Evolutionary conservation across 2,329 filamentous ascomycete species (phyloP).

Genomic region (Hymenoscyphus fraxineus): DNA sequence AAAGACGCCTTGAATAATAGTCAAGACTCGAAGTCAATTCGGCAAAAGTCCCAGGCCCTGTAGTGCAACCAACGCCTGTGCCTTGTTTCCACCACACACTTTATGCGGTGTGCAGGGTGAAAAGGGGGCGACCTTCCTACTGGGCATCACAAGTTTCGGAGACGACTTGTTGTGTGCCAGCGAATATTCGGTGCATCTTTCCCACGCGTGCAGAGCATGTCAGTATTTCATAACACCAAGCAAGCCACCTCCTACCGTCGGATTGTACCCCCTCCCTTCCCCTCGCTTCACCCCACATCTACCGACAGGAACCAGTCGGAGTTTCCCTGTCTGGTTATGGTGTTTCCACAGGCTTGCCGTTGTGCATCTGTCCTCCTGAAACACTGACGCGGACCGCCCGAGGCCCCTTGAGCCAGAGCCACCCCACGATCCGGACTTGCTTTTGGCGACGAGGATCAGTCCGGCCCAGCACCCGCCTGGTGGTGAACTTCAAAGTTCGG

Average conservation of each 20-base stretch:
- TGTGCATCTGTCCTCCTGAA: conserved; percentile 14
- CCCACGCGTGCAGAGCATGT: conserved; percentile 10
- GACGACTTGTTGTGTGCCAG: background rate
- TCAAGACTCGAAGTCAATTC: background rate
- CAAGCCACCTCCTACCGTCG: background rate
- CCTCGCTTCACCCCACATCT: conserved; percentile 4
- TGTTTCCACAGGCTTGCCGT: conserved; percentile 6
- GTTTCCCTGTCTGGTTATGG: conserved; percentile 7
- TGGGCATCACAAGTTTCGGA: conserved; percentile 4
- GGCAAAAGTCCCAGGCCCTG: background rate
- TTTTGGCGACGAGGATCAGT: background rate
- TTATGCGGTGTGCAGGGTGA: background rate
- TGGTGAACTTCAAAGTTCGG: background rate
- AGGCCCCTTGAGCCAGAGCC: background rate
- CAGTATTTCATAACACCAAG: conserved; percentile 2
- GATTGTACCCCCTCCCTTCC: background rate
- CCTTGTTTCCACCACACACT: conserved; percentile 1
- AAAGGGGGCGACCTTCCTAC: conserved; percentile 6
- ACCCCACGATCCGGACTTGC: conserved; percentile 1
- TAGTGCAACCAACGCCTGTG: background rate
- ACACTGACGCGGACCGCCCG: conserved; percentile 5
- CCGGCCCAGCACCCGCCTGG: background rate
- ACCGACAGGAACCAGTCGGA: conserved; percentile 13
- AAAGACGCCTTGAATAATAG: background rate
- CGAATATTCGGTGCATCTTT: conserved; percentile 1